Base-by-base conservation (phyloP, 176 grass and related monocot genomes). In the Oryza meridionalis region DNA sequence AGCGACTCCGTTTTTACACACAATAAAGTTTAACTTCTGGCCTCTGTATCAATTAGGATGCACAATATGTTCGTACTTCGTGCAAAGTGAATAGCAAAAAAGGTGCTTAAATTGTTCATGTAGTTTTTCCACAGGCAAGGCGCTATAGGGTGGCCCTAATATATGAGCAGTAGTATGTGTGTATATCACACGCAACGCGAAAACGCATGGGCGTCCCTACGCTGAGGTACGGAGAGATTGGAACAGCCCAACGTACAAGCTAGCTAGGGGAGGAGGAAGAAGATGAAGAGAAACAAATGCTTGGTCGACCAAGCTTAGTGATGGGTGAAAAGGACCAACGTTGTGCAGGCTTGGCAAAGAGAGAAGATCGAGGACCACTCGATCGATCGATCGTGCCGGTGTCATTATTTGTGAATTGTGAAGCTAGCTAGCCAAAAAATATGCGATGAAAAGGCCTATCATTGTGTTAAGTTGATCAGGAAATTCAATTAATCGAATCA, bases 291-390 rank as follows among this genome's bases (percentile, higher is more conserved):
- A 26, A 40, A 80, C 15, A 40, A 51, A 10, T 55, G 40, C 9
- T 67, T 61, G 26, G 69, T 73, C 55, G 27, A 72, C n/a, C 67
- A 6, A 62, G 58, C 21, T 11, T 11, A 11, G 83, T 32, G 75
- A 64, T 16, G 35, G 75, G 9, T 72, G 76, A 85, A 72, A 79
- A 65, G 53, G 75, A 85, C 76, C 75, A 65, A 15, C 55, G 27
- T n/a, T 62, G n/a, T 29, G 82, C 46, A 65, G 13, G 9, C n/a
- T 79, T 64, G 76, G 62, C 10, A 9, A 11, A 7, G 2, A 7
- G 2, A 21, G 53, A n/a, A 5, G 4, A 31, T 31, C 29, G 29
- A 43, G 62, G 71, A 26, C 21, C 71, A 76, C 61, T 33, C 45
- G 45, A 46, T 47, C 46, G 9, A 40, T 40, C 38, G 46, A 49